phyloP scores from a whole-genome alignment of 345 rosid species.

The Gossypium raimondii region DNA sequence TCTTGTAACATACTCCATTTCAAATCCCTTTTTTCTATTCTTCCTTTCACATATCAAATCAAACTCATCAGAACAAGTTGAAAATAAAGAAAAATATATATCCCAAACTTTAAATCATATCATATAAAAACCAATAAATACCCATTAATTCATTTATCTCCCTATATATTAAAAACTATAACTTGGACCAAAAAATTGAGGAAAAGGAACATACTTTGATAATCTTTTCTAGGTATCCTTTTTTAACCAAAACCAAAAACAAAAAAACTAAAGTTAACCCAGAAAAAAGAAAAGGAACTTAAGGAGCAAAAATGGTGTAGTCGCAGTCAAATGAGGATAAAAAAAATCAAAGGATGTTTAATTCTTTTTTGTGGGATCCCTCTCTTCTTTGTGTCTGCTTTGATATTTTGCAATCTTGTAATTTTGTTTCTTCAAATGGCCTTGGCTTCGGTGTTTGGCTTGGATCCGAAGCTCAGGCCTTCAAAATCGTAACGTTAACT shows the following conservation, averaged over 20 bases:
- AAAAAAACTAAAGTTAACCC: neutral
- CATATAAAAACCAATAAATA: neutral
- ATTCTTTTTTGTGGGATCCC: neutral
- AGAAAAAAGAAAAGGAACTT: neutral
- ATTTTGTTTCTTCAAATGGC: neutral
- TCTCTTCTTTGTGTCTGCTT: neutral
- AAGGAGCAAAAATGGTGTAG: slow-evolving; percentile 8
- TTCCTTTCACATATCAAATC: slow-evolving; percentile 12
- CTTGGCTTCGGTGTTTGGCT: slow-evolving; percentile 7
- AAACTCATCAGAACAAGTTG: neutral
- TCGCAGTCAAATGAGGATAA: neutral
- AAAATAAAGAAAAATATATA: neutral
- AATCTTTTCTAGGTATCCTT: neutral
- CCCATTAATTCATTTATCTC: slow-evolving; percentile 3
- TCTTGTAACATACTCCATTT: slow-evolving; percentile 48
- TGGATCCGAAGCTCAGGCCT: slow-evolving; percentile 4
- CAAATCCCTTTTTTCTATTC: slow-evolving; percentile 11
- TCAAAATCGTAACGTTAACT: slow-evolving; percentile 28
- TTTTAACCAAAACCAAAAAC: neutral
- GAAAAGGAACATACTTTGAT: neutral
- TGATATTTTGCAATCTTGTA: neutral
- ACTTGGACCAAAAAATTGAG: neutral
- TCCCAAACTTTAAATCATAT: neutral
- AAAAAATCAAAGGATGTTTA: neutral
- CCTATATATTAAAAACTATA: neutral